Evolutionary conservation across 805 yeast genomes (phyloP).

Genomic region (Clavispora phyllophila): DNA sequence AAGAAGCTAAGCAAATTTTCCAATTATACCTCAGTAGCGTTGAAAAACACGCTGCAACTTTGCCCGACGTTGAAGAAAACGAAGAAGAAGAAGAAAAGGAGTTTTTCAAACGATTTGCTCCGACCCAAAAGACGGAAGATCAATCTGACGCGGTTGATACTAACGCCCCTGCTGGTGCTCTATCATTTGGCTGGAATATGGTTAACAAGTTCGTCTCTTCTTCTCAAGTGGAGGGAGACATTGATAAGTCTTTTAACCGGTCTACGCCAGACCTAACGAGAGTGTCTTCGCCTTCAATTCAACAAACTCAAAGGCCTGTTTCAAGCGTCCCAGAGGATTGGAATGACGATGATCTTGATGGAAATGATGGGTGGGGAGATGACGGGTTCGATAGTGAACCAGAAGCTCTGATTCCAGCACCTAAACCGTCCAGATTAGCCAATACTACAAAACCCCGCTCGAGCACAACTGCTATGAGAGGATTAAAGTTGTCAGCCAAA

Average conservation of each 20-base stretch:
- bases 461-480: background rate
- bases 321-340: background rate
- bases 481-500: background rate
- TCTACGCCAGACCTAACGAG: slow-evolving; percentile 35
- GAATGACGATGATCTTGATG: slow-evolving; percentile 8
- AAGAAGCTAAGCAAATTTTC: slow-evolving; percentile 66
- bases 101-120: slow-evolving; percentile 27
- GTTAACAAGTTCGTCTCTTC: slow-evolving; percentile 30
- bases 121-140: slow-evolving; percentile 4
- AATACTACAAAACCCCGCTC: background rate
- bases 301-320: background rate
- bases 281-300: slow-evolving; percentile 21
- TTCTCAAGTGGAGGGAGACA: slow-evolving; percentile 25
- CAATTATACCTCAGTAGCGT: slow-evolving; percentile 46
- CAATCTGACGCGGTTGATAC: slow-evolving; percentile 4
- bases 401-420: background rate
- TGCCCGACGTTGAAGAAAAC: slow-evolving; percentile 32
- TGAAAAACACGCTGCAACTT: slow-evolving; percentile 31
- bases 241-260: slow-evolving; percentile 32
- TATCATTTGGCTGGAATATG: slow-evolving; percentile 34
- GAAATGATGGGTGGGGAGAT: slow-evolving; percentile 20
- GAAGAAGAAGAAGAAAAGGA: slow-evolving; percentile 35
- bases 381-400: slow-evolving; percentile 2
- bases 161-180: slow-evolving; percentile 3
- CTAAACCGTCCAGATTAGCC: background rate